These are phyloP conservation scores for Cephalotrichum gorgonifer DNA, from an alignment of 2,329 filamentous ascomycete genomes.

Conservation along the genomic window DNA sequence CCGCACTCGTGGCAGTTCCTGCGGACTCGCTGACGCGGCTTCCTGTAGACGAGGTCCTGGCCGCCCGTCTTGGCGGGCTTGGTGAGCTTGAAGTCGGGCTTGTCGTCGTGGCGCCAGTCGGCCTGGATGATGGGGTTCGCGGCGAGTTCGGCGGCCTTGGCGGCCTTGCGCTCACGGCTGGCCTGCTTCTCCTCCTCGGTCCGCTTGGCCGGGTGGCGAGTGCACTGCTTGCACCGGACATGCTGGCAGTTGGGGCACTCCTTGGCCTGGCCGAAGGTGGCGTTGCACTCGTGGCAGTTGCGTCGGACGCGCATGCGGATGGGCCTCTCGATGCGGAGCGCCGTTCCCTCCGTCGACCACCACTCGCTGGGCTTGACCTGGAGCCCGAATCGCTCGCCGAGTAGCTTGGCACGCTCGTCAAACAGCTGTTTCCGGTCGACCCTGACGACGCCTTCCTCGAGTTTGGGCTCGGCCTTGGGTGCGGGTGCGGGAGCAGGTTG, in stretches of 20 bases:
- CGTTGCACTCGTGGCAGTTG: conserved; percentile 71
- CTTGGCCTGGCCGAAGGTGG: conserved; percentile 62
- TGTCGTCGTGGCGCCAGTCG: conserved; percentile 27
- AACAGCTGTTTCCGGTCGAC: conserved; percentile 33
- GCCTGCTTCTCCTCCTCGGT: conserved; percentile 43
- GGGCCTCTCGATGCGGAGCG: conserved; percentile 60
- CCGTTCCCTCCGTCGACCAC: conserved; percentile 40
- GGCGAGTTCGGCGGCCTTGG: conserved; percentile 41
- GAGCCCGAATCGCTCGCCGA: conserved; percentile 44
- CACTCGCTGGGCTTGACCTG: conserved; percentile 45
- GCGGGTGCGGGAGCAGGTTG: not conserved
- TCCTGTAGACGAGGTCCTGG: conserved; percentile 62
- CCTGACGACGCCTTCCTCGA: conserved; percentile 7
- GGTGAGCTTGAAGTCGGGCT: conserved; percentile 43
- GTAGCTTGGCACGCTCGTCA: conserved; percentile 44
- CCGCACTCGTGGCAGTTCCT: conserved; percentile 69
- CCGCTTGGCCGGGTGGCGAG: conserved; percentile 60
- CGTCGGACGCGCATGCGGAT: conserved; percentile 70
- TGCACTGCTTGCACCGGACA: conserved; percentile 69
- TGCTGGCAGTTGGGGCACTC: conserved; percentile 71
- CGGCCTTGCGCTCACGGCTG: conserved; percentile 39
- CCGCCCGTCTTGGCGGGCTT: conserved; percentile 56
- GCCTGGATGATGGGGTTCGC: conserved; percentile 39
- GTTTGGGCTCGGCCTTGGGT: conserved; percentile 14
- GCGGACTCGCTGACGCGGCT: conserved; percentile 61